A percentile compares a stretch with the other conserved stretches of the same genome.
Conservation (phyloP, 805 yeast species). For the Saccharomycopsis javanensis region DNA sequence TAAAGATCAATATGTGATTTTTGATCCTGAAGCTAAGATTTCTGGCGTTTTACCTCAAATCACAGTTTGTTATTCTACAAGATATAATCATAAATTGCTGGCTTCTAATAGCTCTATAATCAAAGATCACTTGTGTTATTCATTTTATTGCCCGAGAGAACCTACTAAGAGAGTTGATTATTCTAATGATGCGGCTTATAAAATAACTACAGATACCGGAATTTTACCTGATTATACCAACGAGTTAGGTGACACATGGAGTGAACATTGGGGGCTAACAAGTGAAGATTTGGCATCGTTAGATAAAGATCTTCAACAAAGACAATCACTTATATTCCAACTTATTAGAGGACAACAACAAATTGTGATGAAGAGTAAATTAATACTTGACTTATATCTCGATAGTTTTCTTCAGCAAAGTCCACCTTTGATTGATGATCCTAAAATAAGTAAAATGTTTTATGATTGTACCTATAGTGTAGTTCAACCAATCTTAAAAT, state of each 20-base stretch:
- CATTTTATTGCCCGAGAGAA: constrained; percentile 18
- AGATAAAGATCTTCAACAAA: constrained; percentile 43
- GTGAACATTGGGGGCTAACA: constrained; percentile 53
- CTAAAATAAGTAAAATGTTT: constrained; percentile 26
- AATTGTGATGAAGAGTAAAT: constrained; percentile 55
- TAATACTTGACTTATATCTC: constrained; percentile 53
- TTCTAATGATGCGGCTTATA: constrained; percentile 17
- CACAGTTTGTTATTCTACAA: constrained; percentile 25
- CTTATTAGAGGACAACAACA: constrained; percentile 61
- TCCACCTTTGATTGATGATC: constrained; percentile 38
- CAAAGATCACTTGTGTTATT: constrained; percentile 12
- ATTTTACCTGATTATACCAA: constrained; percentile 29
- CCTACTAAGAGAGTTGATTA: constrained; percentile 7
- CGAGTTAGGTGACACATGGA: constrained; percentile 45
- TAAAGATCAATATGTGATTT: constrained; percentile 5
- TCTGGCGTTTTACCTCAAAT: constrained; percentile 30
- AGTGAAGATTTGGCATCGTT: constrained; percentile 43
- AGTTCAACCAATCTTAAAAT: constrained; percentile 43
- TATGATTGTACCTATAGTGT: constrained; percentile 48
- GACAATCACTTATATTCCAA: constrained; percentile 71
- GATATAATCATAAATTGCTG: constrained; percentile 11
- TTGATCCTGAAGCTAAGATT: constrained; percentile 25
- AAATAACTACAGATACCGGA: constrained; percentile 34
- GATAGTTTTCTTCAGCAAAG: constrained; percentile 30
- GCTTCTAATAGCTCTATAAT: constrained; percentile 10